Conservation (phyloP, 2,329 filamentous ascomycete species). For the Microdochium bolleyi region DNA sequence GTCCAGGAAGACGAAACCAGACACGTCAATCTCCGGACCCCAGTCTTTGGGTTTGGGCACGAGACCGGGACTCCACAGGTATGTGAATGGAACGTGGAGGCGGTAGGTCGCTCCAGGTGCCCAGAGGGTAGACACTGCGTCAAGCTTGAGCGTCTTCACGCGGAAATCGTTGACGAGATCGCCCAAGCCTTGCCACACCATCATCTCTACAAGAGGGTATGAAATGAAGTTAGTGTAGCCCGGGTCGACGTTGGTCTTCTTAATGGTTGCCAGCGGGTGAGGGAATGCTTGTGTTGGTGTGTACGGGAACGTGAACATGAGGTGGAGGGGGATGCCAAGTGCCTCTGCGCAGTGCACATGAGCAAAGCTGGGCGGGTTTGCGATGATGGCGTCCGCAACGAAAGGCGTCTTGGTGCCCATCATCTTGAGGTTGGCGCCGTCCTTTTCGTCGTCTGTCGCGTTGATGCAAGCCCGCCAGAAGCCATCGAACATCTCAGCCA, state of each 20-base stretch:
- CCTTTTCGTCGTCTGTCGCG: slow-evolving; percentile 60
- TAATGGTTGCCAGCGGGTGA: slow-evolving; percentile 71
- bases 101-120: slow-evolving; percentile 66
- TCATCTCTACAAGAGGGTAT: slow-evolving; percentile 75
- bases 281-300: slow-evolving; percentile 69
- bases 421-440: slow-evolving; percentile 54
- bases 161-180: slow-evolving; percentile 72
- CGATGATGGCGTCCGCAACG: slow-evolving; percentile 73
- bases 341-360: slow-evolving; percentile 76
- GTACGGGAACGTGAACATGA: slow-evolving; percentile 88
- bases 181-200: slow-evolving; percentile 84
- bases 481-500: slow-evolving; percentile 77
- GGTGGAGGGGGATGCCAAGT: slow-evolving; percentile 66
- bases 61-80: slow-evolving; percentile 61
- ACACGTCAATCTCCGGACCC: slow-evolving; percentile 63
- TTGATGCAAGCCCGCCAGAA: slow-evolving; percentile 77
- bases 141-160: slow-evolving; percentile 58
- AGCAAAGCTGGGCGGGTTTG: slow-evolving; percentile 72
- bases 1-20: slow-evolving; percentile 73
- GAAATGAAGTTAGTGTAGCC: slow-evolving; percentile 74
- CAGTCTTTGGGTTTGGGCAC: slow-evolving; percentile 62
- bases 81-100: slow-evolving; percentile 68
- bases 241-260: slow-evolving; percentile 61
- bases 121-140: slow-evolving; percentile 70
- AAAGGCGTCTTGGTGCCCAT: slow-evolving; percentile 55